Base-by-base conservation (phyloP, 371 early-diverging fungal genomes). In the Mortierella sp. region DNA sequence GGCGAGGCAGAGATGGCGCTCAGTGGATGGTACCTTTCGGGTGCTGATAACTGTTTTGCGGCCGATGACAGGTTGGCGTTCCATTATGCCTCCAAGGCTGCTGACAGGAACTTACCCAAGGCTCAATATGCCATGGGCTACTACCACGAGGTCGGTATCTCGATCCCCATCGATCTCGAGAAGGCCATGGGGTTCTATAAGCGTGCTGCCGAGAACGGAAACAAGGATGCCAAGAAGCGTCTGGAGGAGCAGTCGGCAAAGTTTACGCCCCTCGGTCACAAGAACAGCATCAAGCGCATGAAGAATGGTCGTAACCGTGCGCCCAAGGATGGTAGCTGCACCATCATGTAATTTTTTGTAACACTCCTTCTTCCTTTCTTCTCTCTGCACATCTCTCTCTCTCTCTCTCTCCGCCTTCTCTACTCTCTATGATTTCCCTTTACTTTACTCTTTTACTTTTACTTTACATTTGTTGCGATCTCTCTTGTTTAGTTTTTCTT, bases 121-220 rank as follows among this genome's bases (percentile, higher is more conserved):
- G 99, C 99, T 2, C 96, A 98, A 87, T 98, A 96, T 88, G 94
- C 97, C 8, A 94, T 99, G 82, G 99, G 98, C 4, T 97, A 98
- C 84, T 98, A 96, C 88, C 90, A 93, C 71, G 99, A 99, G 87
- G 91, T 95, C 78, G 97, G 97, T 27, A 94, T 98, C 75, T 96
- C 97, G 32, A 90, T 94, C 32, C 87, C 89, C n/a, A 88, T 81
- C 14, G 94, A 97, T 87, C 73, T 91, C 70, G 90, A 91, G 41
- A 91, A 92, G 73, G 97, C 98, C 7, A 86, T 91, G 78, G 87
- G 89, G 44, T 98, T 96, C 95, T 98, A 97, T 89, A 91, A 91
- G 74, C 78, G 86, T 41, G 90, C 92, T 0, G 93, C 95, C 3
- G 90, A 77, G 14, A 88, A 89, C 24, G 94, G 94, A 60, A 92